phyloP scores from a whole-genome alignment of 805 yeast species.

The Kluyveromyces wickerhamii region DNA sequence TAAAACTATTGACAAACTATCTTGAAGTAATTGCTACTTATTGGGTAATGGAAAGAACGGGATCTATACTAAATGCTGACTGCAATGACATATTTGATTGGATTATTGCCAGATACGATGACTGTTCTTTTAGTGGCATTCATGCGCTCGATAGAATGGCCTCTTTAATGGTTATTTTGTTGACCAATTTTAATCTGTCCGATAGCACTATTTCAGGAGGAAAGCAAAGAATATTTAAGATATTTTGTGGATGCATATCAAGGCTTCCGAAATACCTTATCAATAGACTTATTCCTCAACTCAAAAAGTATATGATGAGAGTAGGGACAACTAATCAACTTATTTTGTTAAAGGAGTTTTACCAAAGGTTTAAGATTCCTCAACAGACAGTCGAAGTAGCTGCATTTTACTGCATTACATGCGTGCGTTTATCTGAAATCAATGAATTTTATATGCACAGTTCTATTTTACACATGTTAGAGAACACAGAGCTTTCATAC shows the following conservation, averaged over 20 bases:
- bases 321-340: conserved; percentile 23
- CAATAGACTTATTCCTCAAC: conserved; percentile 6
- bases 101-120: conserved; percentile 35
- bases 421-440: conserved; percentile 13
- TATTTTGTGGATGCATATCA: conserved; percentile 14
- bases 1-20: conserved; percentile 13
- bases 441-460: conserved; percentile 19
- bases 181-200: conserved; percentile 22
- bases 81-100: conserved; percentile 42
- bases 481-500: conserved; percentile 9
- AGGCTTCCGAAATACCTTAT: conserved; percentile 10
- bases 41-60: conserved; percentile 23
- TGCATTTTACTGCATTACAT: conserved; percentile 18
- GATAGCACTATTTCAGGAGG: conserved; percentile 17
- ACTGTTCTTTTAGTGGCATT: conserved; percentile 35
- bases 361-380: conserved; percentile 16
- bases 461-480: conserved; percentile 13
- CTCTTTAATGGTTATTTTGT: conserved; percentile 27
- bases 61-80: conserved; percentile 31
- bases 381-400: conserved; percentile 23
- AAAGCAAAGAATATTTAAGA: conserved; percentile 22
- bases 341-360: conserved; percentile 24
- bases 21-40: conserved; percentile 11
- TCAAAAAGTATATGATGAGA: conserved; percentile 15
- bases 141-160: conserved; percentile 28